Conservation (phyloP, 2,329 filamentous ascomycete genomes). For the Pyrenochaeta sp. region DNA sequence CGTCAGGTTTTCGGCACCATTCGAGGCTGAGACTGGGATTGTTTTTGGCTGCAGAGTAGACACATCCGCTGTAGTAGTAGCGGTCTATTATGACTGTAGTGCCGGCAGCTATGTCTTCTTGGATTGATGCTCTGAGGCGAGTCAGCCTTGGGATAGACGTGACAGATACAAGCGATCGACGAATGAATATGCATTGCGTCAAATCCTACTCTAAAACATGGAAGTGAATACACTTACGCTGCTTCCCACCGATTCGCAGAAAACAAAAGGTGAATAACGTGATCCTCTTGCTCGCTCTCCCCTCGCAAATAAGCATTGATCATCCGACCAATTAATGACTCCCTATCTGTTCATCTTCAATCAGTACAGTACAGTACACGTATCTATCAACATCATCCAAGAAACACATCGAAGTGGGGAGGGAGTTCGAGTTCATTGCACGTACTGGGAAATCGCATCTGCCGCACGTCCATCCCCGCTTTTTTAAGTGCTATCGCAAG, state of each 20-base stretch:
- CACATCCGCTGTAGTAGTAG: slow-evolving; percentile 93
- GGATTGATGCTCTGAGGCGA: slow-evolving; percentile 44
- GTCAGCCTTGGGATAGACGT: slow-evolving; percentile 5
- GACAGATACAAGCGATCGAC: background rate
- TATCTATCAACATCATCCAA: too few relatives aligned
- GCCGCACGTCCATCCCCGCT: slow-evolving; percentile 62
- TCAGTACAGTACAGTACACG: background rate
- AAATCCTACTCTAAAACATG: background rate
- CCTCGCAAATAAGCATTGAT: slow-evolving; percentile 84
- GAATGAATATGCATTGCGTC: background rate
- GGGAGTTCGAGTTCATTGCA: background rate
- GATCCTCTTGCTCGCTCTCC: slow-evolving; percentile 78
- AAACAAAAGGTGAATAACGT: slow-evolving; percentile 89
- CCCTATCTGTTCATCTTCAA: slow-evolving; percentile 68
- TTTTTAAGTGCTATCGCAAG: slow-evolving; percentile 65
- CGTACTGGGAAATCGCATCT: slow-evolving; percentile 73
- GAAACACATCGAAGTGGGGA: background rate
- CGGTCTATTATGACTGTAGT: slow-evolving; percentile 85
- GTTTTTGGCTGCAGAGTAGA: slow-evolving; percentile 89
- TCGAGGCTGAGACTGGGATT: slow-evolving; percentile 73
- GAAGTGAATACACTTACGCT: slow-evolving; percentile 40
- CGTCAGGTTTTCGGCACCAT: slow-evolving; percentile 87
- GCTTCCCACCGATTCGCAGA: slow-evolving; percentile 90
- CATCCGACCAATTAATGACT: slow-evolving; percentile 84
- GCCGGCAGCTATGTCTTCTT: slow-evolving; percentile 65